Evolutionary conservation across 2,329 filamentous ascomycete species (phyloP), one percentile per base, ranked within the genome.

Genomic region (Pseudocercospora pini-densiflorae): DNA sequence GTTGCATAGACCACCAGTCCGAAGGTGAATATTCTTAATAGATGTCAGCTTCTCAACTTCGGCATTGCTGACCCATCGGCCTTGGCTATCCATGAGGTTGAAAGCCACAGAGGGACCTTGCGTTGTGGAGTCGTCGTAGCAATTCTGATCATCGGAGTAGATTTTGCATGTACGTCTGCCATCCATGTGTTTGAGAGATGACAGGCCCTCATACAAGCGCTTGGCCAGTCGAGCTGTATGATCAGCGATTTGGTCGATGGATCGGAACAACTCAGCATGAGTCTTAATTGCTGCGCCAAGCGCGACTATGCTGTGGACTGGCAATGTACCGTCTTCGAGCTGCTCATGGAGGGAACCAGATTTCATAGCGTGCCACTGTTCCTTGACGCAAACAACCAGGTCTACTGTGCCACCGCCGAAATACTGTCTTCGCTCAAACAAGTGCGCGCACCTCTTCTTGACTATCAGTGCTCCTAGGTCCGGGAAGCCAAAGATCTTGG

Each of bases 401-500:
- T 97, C 93, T 0, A 97, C 94, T 0, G 94, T 98, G 3, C 95
- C 95, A 6, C 94, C 95, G 5, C 94, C 94, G 79, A 99, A 99
- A 74, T 96, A 99, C 68, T 83, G 89, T 66, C 93, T 87, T 49
- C 83, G 82, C 33, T 86, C 81, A 47, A 78, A 76, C 55, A 97
- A 89, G 45, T 84, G 77, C 6, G 87, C 88, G 12, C 91, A 87
- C 33, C 87, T 84, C 72, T 92, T 93, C 49, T 91, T 88, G 12
- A 98, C 88, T 31, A 98, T 88, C 65, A 99, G 80, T 1, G 90
- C 93, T 1, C 94, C 94, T 1, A 98, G 83, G 76, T 98, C 92
- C 0, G 94, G 94, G 70, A 97, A 97, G 1, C 95, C 94, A 77
- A 98, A 98, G n/a, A 97, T 94, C 78, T 98, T 99, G 81, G 97